Base-by-base conservation (phyloP, 768 basidiomycete genomes). In the Clitopilus passeckerianus region DNA sequence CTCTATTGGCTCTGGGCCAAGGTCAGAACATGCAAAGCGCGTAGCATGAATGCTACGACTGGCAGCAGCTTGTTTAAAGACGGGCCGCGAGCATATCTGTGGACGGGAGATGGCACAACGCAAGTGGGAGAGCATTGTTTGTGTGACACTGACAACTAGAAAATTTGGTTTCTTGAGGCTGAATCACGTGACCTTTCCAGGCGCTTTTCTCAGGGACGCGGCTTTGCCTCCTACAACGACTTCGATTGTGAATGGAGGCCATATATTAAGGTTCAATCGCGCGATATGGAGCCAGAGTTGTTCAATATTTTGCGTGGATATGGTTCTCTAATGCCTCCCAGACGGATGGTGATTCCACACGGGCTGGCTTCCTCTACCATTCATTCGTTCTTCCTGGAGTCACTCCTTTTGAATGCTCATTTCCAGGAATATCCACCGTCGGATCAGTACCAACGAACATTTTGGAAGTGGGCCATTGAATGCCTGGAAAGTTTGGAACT, bases 391-490 rank as follows among this genome's bases (percentile, higher is more conserved):
- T 67, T 91, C 20, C 66, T 91, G 57, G 66, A 76, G 24, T 65
- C 68, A 20, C 70, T 93, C 54, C 72, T 91, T 16, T 65, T 79
- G 7, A 77, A 80, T 63, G 61, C 70, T 6, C 87, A 89, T 65
- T 80, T 89, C 41, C 64, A 70, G 55, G 64, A 65, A 24, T 90
- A 86, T 64, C 81, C 89, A 4, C 89, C 90, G 0, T 86, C 90
- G 0, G 61, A 64, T 16, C 76, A 82, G 62, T 90, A 87, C 62
- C 89, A 88, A 61, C 73, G 73, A 53, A 60, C 68, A 1, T 93
- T 91, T 67, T 92, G 89, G 89, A 92, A 91, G 71, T 87, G 86
- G 82, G 76, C 75, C 0, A 80, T 91, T 18, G 65, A 69, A 20
- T 68, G 75, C 35, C 72, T 92, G 35, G 90, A 91, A 70, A 65